Conservation (phyloP, 1,284 basidiomycete species). For the Tylopilus sp. region DNA sequence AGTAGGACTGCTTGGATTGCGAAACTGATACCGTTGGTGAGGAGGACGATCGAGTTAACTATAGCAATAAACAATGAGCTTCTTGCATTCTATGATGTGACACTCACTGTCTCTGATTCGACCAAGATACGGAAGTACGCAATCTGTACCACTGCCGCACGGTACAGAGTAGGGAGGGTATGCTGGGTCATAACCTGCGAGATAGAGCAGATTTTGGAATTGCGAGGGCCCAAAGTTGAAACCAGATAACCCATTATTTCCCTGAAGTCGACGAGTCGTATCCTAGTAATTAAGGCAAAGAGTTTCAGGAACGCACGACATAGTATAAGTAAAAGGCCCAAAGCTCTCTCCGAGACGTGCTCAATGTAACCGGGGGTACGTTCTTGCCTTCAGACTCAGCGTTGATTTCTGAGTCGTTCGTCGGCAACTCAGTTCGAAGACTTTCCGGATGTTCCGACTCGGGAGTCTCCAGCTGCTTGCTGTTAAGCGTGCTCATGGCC, state of each 20-base stretch:
- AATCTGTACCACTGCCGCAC: constrained; percentile 63
- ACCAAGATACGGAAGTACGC: constrained; percentile 77
- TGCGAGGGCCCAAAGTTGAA: constrained; percentile 84
- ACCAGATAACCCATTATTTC: constrained; percentile 77
- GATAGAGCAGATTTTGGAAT: constrained; percentile 79
- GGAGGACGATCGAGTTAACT: constrained; percentile 83
- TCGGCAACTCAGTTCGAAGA: not conserved
- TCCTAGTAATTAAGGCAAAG: not conserved
- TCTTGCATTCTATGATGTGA: not conserved
- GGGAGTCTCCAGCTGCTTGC: not conserved
- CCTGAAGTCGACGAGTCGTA: constrained; percentile 43
- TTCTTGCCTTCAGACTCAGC: constrained; percentile 2
- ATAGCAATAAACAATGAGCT: constrained; percentile 6
- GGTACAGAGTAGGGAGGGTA: constrained; percentile 63
- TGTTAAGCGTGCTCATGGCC: constrained; percentile 10
- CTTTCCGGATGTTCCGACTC: not conserved
- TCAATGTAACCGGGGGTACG: constrained; percentile 18
- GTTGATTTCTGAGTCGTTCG: not conserved
- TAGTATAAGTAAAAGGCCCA: constrained; percentile 83
- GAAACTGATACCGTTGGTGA: constrained; percentile 82
- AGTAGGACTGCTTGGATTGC: constrained; percentile 77
- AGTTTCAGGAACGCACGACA: constrained; percentile 49
- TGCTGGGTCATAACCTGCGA: constrained; percentile 76
- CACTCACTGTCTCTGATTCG: constrained; percentile 67
- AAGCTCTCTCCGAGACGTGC: constrained; percentile 67